Conservation (phyloP, 352 stramenopile genomes). For the Halophytophthora batemanensis region DNA sequence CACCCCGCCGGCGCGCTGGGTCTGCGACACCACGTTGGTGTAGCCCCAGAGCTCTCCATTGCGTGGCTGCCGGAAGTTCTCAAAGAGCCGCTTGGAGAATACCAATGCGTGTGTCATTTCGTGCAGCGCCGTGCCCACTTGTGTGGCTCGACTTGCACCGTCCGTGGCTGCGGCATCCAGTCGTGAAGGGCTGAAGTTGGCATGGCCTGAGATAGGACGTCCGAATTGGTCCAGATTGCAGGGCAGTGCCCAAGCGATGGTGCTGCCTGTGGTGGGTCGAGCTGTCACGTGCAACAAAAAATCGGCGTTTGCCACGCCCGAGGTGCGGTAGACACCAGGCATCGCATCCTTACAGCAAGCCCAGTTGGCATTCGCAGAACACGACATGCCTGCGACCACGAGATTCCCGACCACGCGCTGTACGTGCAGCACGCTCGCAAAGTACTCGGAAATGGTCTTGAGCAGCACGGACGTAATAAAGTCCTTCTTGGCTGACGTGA, state of each 20-base stretch:
- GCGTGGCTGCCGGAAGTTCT: conserved; percentile 55
- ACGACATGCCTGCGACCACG: conserved; percentile 52
- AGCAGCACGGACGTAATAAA: conserved; percentile 69
- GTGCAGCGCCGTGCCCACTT: conserved; percentile 73
- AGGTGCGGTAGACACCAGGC: conserved; percentile 38
- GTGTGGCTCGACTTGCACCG: conserved; percentile 42
- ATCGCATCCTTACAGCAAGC: conserved; percentile 61
- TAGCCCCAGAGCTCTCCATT: conserved; percentile 62
- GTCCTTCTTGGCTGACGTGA: conserved; percentile 63
- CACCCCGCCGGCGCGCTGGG: conserved; percentile 38
- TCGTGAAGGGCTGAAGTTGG: conserved; percentile 70
- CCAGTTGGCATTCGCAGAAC: conserved; percentile 40
- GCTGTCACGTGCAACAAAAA: conserved; percentile 78
- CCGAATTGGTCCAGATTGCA: conserved; percentile 82
- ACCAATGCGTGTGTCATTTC: conserved; percentile 84
- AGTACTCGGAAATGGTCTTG: conserved; percentile 60
- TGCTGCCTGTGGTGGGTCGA: conserved; percentile 60
- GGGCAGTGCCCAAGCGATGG: conserved; percentile 75
- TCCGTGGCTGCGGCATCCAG: conserved; percentile 42
- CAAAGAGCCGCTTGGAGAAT: conserved; percentile 63
- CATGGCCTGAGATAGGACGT: conserved; percentile 73
- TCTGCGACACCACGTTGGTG: conserved; percentile 59
- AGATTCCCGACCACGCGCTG: conserved; percentile 67
- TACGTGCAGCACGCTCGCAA: conserved; percentile 57
- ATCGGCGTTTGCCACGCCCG: conserved; percentile 63